Conservation (phyloP, 257 asterid species). For the Solanum etuberosum region DNA sequence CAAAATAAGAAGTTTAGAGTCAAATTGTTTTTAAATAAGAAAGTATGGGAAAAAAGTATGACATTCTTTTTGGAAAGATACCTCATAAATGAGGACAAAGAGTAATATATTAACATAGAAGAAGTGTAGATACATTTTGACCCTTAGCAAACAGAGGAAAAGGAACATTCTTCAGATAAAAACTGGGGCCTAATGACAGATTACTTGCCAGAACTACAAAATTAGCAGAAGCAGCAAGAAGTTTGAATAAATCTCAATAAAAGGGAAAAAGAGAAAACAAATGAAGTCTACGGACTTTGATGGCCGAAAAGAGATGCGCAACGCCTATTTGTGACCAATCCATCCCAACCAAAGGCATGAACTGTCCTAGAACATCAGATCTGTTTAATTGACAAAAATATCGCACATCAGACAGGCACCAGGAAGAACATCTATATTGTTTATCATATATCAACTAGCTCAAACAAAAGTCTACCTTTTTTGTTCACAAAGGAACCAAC, state of each 20-base stretch:
- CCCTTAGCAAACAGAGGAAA: not conserved
- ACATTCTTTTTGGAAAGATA: not conserved
- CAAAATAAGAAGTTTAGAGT: not conserved
- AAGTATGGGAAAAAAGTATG: not conserved
- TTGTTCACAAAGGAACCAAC: not conserved
- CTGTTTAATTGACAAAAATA: constrained; percentile 17
- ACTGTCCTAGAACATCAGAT: constrained; percentile 80
- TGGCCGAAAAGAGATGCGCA: constrained; percentile 90
- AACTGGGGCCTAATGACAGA: not conserved
- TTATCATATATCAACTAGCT: not conserved
- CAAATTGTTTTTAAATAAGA: not conserved
- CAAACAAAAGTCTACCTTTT: not conserved
- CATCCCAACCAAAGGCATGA: constrained; percentile 97
- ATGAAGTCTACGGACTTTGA: constrained; percentile 46
- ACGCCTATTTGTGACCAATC: constrained; percentile 99
- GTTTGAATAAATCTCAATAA: not conserved
- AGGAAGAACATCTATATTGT: not conserved
- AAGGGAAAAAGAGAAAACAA: not conserved
- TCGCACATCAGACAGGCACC: not conserved
- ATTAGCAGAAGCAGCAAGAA: not conserved
- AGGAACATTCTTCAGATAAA: not conserved
- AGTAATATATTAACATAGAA: not conserved
- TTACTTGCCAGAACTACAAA: not conserved
- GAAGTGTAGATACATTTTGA: not conserved
- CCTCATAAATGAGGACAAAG: not conserved